Evolutionary conservation across 192 early-diverging fungal species (phyloP).

Genomic region (Mortierella hygrophila): DNA sequence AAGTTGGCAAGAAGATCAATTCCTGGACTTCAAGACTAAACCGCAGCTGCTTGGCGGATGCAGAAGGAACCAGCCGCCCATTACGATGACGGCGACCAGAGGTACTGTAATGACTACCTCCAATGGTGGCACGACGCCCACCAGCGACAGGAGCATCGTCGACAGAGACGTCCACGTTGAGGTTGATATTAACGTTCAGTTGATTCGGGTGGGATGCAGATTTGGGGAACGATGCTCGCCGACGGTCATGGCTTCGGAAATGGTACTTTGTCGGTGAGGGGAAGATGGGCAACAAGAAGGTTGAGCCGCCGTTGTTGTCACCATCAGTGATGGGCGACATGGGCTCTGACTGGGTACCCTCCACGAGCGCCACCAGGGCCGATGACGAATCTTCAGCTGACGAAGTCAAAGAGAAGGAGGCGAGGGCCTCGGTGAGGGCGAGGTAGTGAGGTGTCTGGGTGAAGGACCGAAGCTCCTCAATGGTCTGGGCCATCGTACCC

Average conservation of each 20-base stretch:
- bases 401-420: background rate
- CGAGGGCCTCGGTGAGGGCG: slow-evolving; percentile 14
- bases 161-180: slow-evolving; percentile 7
- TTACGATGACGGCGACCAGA: background rate
- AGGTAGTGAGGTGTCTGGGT: slow-evolving; percentile 22
- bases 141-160: background rate
- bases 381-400: background rate
- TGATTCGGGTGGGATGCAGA: slow-evolving; percentile 32
- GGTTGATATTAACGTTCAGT: slow-evolving; percentile 22
- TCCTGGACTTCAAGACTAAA: slow-evolving; percentile 54
- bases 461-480: slow-evolving; percentile 46
- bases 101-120: background rate
- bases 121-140: background rate
- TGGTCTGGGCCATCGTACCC: slow-evolving; percentile 24
- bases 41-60: slow-evolving; percentile 30
- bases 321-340: slow-evolving; percentile 13
- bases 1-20: slow-evolving; percentile 38
- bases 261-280: slow-evolving; percentile 33
- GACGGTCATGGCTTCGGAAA: slow-evolving; percentile 42
- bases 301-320: background rate
- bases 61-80: background rate
- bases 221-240: slow-evolving; percentile 49
- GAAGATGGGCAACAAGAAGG: slow-evolving; percentile 27
- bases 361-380: background rate
- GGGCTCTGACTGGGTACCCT: slow-evolving; percentile 34